Evolutionary conservation across 139 green algal genomes (phyloP), one percentile per base, ranked within the genome.

Genomic region (Gonium pectorale): DNA sequence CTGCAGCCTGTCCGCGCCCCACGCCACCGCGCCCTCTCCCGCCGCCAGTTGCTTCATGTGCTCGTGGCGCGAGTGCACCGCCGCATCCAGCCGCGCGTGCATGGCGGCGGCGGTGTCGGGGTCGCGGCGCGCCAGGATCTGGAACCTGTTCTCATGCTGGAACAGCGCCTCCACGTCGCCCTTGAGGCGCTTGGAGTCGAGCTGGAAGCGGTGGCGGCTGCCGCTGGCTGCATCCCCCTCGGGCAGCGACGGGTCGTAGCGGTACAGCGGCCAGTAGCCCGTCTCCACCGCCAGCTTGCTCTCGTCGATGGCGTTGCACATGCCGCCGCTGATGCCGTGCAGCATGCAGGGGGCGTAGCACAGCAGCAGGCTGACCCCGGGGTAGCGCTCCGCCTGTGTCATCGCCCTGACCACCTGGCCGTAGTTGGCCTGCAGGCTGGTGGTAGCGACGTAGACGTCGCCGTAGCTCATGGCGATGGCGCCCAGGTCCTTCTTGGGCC

Each of bases 241-340:
- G 26, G n/a, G n/a, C n/a, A 81, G 68, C 41, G 63, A 35, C 2
- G 87, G 87, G 67, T 80, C 83, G 67, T 83, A 90, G 35, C 87
- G 22, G 88, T 90, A 94, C 31, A 94, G 86, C 22, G 86, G 84
- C 89, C 91, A 93, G 89, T 93, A 94, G 77, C 90, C 90, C 6
- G 80, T 71, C 80, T 90, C 86, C 7, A 90, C 89, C 11, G 83
- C 88, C 51, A 83, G 33, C 67, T 87, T 85, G n/a, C 83, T 86
- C 33, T 92, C 86, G 15, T 85, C 80, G 0, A 90, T 52, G 17
- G 69, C 51, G 79, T 67, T 73, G 56, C 78, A 80, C 88, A 93
- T 90, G 84, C 88, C 90, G 51, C 79, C 54, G 9, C 31, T 31
- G 62, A 92, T 92, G 80, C 88, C 88, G 54, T 92, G 87, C 82